Evolutionary conservation across 1,284 basidiomycete genomes (phyloP).

Genomic region (Coniophora puteana): DNA sequence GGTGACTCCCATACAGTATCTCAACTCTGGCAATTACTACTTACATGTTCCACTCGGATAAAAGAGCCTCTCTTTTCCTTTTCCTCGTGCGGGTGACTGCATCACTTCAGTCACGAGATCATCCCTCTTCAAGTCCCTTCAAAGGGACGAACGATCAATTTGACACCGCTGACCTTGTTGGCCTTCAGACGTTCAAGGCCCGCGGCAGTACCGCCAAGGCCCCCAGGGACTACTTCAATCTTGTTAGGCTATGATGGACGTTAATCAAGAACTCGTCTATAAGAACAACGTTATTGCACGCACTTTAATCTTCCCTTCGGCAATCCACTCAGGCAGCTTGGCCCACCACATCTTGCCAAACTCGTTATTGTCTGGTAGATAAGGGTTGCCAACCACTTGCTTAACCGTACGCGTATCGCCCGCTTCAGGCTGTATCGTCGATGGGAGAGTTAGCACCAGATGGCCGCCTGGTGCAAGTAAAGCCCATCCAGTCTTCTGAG

Average conservation of each 20-base stretch:
- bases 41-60: no score
- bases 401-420: neutral
- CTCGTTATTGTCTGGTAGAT: neutral
- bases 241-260: constrained; percentile 4
- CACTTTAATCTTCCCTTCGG: constrained; percentile 21
- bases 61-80: no score
- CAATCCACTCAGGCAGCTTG: constrained; percentile 22
- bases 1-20: no score
- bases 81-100: no score
- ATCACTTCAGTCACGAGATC: no score
- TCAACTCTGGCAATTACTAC: no score
- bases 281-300: no score
- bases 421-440: neutral
- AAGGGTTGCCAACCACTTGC: neutral
- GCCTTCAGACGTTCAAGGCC: neutral
- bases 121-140: no score
- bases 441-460: constrained; percentile 3
- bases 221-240: neutral
- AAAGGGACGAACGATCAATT: constrained; percentile 1
- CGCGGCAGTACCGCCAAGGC: neutral
- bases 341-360: constrained; percentile 14
- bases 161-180: neutral
- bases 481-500: constrained; percentile 10
- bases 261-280: no score
- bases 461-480: constrained; percentile 8